phyloP scores from a whole-genome alignment of 176 grass and related monocot species.

The Tillandsia fasciculata region DNA sequence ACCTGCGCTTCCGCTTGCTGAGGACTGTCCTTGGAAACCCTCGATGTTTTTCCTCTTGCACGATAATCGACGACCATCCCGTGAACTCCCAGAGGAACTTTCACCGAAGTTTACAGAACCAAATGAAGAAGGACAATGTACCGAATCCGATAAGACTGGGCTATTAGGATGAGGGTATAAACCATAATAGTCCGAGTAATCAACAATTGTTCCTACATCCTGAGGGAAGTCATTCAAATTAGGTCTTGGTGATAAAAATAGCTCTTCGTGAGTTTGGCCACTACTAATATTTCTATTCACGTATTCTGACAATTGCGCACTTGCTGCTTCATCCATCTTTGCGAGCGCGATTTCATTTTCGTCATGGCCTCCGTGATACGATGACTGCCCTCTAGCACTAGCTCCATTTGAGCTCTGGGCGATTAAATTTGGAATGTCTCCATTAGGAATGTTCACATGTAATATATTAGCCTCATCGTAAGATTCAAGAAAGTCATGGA shows the following conservation, averaged over 20 bases:
- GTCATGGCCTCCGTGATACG: conserved; percentile 28
- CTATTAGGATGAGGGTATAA: conserved; percentile 37
- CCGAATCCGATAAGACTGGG: conserved; percentile 25
- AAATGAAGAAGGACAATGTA: conserved; percentile 31
- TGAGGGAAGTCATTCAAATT: conserved; percentile 25
- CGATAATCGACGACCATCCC: conserved; percentile 44
- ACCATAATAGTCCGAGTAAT: conserved; percentile 19
- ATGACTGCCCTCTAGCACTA: conserved; percentile 30
- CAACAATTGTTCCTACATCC: conserved; percentile 22
- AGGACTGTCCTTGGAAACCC: conserved; percentile 41
- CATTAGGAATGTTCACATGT: conserved; percentile 27
- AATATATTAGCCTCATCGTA: conserved; percentile 20
- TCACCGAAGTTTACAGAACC: conserved; percentile 27
- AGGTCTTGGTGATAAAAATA: conserved; percentile 28
- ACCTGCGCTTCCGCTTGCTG: conserved; percentile 35
- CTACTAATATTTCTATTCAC: conserved; percentile 32
- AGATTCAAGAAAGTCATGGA: conserved; percentile 32
- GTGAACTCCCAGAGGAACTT: conserved; percentile 34
- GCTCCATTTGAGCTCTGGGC: conserved; percentile 51
- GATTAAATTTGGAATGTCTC: conserved; percentile 34
- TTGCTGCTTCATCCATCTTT: conserved; percentile 39
- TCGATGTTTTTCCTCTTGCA: conserved; percentile 84
- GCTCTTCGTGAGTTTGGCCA: conserved; percentile 13
- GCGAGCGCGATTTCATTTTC: conserved; percentile 37
- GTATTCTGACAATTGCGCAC: conserved; percentile 30